Evolutionary conservation across 1,139 yeast genomes (phyloP).

Genomic region (Blastobotrys illinoisensis): DNA sequence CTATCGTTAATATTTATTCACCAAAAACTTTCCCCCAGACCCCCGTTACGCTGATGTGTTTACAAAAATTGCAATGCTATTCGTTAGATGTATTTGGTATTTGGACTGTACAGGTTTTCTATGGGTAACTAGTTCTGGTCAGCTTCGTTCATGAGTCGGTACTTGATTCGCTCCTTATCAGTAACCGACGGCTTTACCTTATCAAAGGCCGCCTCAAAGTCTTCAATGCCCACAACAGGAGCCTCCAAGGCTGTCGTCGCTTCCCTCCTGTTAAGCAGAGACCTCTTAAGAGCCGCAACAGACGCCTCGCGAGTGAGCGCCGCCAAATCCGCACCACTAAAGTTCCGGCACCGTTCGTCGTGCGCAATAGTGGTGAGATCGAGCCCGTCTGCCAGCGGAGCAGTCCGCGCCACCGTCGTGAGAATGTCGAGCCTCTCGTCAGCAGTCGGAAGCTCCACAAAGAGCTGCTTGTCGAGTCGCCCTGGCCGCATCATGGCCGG

Average conservation of each 20-base stretch:
- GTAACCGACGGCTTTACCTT: constrained; percentile 87
- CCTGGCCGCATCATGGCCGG: constrained; percentile 99
- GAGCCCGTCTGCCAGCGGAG: constrained; percentile 68
- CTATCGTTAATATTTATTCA: constrained; percentile 12
- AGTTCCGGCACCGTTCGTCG: constrained; percentile 78
- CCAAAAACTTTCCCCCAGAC: too few species aligned
- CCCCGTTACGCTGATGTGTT: too few species aligned
- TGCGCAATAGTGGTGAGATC: constrained; percentile 57
- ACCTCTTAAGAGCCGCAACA: constrained; percentile 70
- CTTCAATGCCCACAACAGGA: constrained; percentile 38
- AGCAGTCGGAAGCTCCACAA: constrained; percentile 79
- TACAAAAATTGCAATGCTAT: neutral
- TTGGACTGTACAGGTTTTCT: neutral
- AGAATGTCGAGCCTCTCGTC: constrained; percentile 77
- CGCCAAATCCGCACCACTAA: constrained; percentile 93
- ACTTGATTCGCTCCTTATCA: constrained; percentile 74
- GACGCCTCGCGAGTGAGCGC: constrained; percentile 92
- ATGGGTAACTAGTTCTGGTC: constrained; percentile 1
- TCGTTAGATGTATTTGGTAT: neutral
- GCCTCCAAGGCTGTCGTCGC: constrained; percentile 18
- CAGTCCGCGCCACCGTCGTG: constrained; percentile 64
- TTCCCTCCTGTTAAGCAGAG: constrained; percentile 4
- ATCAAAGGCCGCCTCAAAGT: constrained; percentile 60
- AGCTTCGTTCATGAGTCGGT: constrained; percentile 41
- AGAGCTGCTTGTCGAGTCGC: constrained; percentile 85